A percentile compares a stretch with the other conserved stretches of the same genome.
Conservation (phyloP, 2,329 filamentous ascomycete species). For the Cladosporium austrohemisphaericum region DNA sequence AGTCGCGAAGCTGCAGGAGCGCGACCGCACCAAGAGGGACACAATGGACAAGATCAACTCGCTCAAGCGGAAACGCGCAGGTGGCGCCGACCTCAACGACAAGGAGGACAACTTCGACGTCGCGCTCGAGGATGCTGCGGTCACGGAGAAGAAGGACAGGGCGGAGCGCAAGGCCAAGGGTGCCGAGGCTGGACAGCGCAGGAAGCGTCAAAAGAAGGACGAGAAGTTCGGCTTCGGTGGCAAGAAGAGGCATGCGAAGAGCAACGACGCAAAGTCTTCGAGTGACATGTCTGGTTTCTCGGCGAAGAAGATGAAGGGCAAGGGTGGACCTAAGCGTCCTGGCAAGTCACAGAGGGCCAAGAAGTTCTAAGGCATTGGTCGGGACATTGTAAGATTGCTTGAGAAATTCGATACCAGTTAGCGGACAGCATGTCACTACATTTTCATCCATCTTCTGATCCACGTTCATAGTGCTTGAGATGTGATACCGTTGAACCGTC, state of each 20-base stretch:
- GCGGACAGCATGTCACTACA: constrained; percentile 1
- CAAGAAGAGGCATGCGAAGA: constrained; percentile 90
- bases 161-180: constrained; percentile 38
- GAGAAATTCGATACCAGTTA: constrained; percentile 12
- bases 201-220: constrained; percentile 89
- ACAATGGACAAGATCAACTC: constrained; percentile 93
- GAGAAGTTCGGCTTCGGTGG: constrained; percentile 93
- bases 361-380: constrained; percentile 8
- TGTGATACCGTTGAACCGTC: no score
- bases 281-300: constrained; percentile 79
- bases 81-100: constrained; percentile 59
- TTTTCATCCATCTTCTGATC: background rate
- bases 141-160: constrained; percentile 44
- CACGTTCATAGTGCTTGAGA: no score
- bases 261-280: constrained; percentile 78
- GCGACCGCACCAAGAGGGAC: constrained; percentile 85
- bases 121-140: constrained; percentile 67
- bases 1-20: constrained; percentile 90
- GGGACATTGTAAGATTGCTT: constrained; percentile 14
- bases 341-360: constrained; percentile 22
- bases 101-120: constrained; percentile 91
- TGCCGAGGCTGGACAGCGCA: constrained; percentile 42
- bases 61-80: constrained; percentile 91
- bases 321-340: constrained; percentile 29
- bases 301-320: constrained; percentile 76